These are phyloP conservation scores for Cyberlindnera saturnus DNA, from an alignment of 805 yeast genomes.

Conservation along the genomic window DNA sequence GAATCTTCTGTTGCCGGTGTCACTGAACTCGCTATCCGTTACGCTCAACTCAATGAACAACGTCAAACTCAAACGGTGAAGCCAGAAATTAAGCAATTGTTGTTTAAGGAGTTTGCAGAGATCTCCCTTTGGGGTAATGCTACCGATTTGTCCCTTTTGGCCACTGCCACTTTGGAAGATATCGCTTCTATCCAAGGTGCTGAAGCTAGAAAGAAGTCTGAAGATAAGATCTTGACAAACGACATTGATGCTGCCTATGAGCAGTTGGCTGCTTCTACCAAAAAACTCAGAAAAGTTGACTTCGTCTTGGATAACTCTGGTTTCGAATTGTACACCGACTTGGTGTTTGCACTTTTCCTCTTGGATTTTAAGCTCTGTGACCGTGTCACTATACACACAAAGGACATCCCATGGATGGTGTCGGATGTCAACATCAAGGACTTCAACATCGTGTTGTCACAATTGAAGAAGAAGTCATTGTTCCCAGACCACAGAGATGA, in stretches of 20 bases:
- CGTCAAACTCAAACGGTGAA: conserved; percentile 20
- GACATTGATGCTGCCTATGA: conserved; percentile 70
- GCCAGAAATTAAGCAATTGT: conserved; percentile 39
- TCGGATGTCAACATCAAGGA: conserved; percentile 91
- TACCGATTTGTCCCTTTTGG: conserved; percentile 84
- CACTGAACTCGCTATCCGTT: conserved; percentile 69
- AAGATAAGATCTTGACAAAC: conserved; percentile 69
- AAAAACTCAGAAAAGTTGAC: conserved; percentile 46
- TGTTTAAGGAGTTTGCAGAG: conserved; percentile 80
- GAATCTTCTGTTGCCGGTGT: conserved; percentile 71
- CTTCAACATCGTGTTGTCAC: conserved; percentile 49
- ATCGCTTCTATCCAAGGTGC: conserved; percentile 89
- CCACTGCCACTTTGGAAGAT: conserved; percentile 85
- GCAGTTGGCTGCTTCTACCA: conserved; percentile 26
- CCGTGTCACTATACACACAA: conserved; percentile 75
- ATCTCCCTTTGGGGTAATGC: conserved; percentile 98
- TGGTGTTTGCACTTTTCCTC: conserved; percentile 57
- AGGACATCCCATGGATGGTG: conserved; percentile 94
- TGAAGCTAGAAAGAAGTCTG: conserved; percentile 76
- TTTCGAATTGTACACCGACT: conserved; percentile 88
- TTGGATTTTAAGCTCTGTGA: conserved; percentile 64
- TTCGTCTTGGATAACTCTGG: conserved; percentile 91
- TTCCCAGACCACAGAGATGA: conserved; percentile 45
- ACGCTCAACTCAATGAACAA: conserved; percentile 34
- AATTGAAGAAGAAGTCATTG: conserved; percentile 44